Evolutionary conservation across 1,139 yeast genomes (phyloP), one percentile per base, ranked within the genome.

Genomic region (Sugiyamaella novakii): DNA sequence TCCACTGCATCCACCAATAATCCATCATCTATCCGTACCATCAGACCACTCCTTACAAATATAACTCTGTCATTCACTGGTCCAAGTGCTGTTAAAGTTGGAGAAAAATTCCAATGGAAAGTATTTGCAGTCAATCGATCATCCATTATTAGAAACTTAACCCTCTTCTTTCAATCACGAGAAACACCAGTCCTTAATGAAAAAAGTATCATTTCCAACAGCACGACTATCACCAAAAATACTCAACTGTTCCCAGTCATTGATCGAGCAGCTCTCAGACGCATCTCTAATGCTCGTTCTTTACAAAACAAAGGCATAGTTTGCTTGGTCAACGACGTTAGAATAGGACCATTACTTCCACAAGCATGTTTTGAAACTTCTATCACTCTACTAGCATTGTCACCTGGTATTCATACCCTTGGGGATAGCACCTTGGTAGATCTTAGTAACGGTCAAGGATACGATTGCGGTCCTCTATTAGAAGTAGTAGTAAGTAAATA

Each of bases 391-490:
- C 69, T 84, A 49, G 91, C 89, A 0, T 68, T 84, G 7, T 76
- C 80, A 30, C 73, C 76, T 54, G 95, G 95, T 0, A 76, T 83
- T 7, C 82, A 77, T 62, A 79, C 80, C 43, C 68, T 87, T 27
- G 82, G 79, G 50, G 91, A 88, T 1, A 74, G 84, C 14, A 78
- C 78, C 50, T 71, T 87, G 6, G 75, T 82, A 46, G 95, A 87
- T 60, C 70, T 81, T 8, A 64, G 64, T 33, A 76, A 81, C 22
- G 89, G 92, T 2, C 92, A 85, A 54, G 79, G 82, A 1, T 74
- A 83, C 56, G 91, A 83, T 55, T 83, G 87, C 61, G 91, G 89
- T 1, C 77, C 79, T 54, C 68, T 85, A 46, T 73, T 86, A 17
- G 91, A 85, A 59, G 85, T 87, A 1, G 78, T 83, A 53, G 89